phyloP scores from a whole-genome alignment of 1,139 yeast species.

The Petasospora fabianii region DNA sequence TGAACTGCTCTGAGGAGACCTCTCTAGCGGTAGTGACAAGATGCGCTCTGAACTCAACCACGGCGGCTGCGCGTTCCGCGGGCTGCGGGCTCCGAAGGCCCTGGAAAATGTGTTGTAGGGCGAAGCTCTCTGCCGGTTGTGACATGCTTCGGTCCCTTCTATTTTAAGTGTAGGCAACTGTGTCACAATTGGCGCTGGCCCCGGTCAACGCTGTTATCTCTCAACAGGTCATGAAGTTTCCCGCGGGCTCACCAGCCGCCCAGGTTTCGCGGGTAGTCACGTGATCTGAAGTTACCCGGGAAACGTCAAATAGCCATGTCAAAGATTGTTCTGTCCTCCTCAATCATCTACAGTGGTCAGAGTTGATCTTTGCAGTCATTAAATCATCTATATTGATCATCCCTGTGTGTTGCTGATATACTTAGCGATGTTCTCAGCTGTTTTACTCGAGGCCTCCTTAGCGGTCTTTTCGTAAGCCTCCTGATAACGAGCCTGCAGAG shows the following conservation, averaged over 20 bases:
- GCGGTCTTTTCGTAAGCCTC: conserved; percentile 65
- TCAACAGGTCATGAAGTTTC: too few relatives aligned
- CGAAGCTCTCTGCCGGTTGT: conserved; percentile 40
- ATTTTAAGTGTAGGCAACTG: not conserved
- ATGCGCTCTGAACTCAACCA: conserved; percentile 63
- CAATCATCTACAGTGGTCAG: too few relatives aligned
- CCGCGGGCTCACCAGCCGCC: too few relatives aligned
- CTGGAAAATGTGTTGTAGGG: conserved; percentile 50
- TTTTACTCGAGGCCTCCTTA: conserved; percentile 56
- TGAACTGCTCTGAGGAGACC: conserved; percentile 70
- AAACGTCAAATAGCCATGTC: too few relatives aligned
- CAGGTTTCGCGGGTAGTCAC: not conserved
- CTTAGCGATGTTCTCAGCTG: conserved; percentile 69
- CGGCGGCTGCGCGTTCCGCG: conserved; percentile 55
- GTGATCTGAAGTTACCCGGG: not conserved
- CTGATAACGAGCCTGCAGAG: conserved; percentile 67
- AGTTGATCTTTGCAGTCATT: too few relatives aligned
- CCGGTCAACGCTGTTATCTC: too few relatives aligned
- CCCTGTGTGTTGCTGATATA: conserved; percentile 42
- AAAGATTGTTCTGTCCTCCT: too few relatives aligned
- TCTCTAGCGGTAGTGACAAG: conserved; percentile 73
- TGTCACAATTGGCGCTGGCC: too few relatives aligned
- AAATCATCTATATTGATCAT: not conserved
- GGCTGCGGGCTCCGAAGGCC: conserved; percentile 46
- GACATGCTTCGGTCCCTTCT: conserved; percentile 10